phyloP scores from a whole-genome alignment of 2,329 filamentous ascomycete genomes.

The Colletotrichum truncatum region DNA sequence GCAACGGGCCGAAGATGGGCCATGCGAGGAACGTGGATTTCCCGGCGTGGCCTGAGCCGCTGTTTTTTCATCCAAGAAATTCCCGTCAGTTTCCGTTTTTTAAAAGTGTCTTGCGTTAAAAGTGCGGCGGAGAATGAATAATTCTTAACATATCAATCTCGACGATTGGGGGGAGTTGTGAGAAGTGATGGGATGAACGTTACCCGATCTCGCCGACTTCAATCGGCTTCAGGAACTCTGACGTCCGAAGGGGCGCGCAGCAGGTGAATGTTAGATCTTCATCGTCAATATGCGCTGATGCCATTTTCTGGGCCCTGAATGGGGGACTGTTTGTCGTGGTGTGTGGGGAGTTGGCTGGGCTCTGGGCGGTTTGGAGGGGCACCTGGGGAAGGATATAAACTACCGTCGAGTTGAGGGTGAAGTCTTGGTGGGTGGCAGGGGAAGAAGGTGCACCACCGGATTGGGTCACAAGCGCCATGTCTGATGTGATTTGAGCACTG shows the following conservation, averaged over 20 bases:
- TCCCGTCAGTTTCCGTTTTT: not conserved
- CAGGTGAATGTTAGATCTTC: conserved; percentile 48
- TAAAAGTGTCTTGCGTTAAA: too few relatives aligned
- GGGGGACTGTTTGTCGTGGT: not conserved
- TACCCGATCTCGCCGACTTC: conserved; percentile 54
- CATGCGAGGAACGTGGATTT: conserved; percentile 63
- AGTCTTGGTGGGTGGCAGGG: not conserved
- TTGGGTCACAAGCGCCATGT: conserved; percentile 18
- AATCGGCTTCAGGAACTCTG: conserved; percentile 50
- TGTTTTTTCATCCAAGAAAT: not conserved
- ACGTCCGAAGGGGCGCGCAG: conserved; percentile 47
- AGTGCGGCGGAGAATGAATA: too few relatives aligned
- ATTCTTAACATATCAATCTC: too few relatives aligned
- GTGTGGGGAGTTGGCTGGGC: not conserved
- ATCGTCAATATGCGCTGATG: conserved; percentile 37
- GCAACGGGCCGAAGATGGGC: conserved; percentile 72
- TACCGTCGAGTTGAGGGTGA: not conserved
- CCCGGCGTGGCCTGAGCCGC: conserved; percentile 36
- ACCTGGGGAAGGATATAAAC: too few relatives aligned
- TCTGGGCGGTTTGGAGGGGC: not conserved
- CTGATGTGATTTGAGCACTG: not conserved
- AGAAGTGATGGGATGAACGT: not conserved
- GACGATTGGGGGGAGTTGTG: too few relatives aligned
- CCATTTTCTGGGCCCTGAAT: not conserved
- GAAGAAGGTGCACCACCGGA: not conserved